These are phyloP conservation scores for Neurospora sp. DNA, from an alignment of 495 filamentous ascomycete genomes.

Conservation along the genomic window DNA sequence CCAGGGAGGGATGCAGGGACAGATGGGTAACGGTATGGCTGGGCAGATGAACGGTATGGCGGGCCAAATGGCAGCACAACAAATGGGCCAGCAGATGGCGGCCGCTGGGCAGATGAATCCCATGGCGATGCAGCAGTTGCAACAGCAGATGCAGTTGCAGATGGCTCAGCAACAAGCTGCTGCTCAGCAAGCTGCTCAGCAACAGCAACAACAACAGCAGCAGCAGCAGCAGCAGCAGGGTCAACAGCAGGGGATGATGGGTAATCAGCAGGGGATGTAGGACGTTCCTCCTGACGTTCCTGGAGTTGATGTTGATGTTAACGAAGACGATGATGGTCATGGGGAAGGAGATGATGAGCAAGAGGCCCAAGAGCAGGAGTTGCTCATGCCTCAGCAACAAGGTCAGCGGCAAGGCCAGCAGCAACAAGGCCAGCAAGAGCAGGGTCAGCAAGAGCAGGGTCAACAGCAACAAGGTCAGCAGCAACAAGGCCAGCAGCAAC, in stretches of 20 bases:
- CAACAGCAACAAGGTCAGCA: background rate
- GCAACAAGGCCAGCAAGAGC: conserved; percentile 8
- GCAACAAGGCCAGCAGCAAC: conserved; percentile 24
- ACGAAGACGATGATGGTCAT: background rate
- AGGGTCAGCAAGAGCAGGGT: background rate
- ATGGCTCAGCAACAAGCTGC: conserved; percentile 10
- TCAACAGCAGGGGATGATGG: conserved; percentile 8
- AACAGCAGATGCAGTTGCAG: background rate
- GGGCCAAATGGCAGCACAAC: background rate
- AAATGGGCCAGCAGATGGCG: background rate
- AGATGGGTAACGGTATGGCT: conserved; percentile 1
- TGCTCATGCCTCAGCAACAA: too few relatives aligned
- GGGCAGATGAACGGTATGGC: background rate
- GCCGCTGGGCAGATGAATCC: background rate
- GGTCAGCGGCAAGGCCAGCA: conserved; percentile 8
- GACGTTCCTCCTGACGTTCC: background rate
- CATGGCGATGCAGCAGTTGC: background rate
- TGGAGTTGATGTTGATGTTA: background rate
- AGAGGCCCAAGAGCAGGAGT: conserved; percentile 27
- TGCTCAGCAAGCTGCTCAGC: background rate
- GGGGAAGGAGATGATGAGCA: conserved; percentile 1
- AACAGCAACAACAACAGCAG: background rate
- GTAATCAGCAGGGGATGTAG: conserved; percentile 1
- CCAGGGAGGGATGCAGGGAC: background rate
- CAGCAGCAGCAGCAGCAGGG: conserved; percentile 9